Evolutionary conservation across 768 basidiomycete genomes (phyloP).

Genomic region (Trametes villosa): DNA sequence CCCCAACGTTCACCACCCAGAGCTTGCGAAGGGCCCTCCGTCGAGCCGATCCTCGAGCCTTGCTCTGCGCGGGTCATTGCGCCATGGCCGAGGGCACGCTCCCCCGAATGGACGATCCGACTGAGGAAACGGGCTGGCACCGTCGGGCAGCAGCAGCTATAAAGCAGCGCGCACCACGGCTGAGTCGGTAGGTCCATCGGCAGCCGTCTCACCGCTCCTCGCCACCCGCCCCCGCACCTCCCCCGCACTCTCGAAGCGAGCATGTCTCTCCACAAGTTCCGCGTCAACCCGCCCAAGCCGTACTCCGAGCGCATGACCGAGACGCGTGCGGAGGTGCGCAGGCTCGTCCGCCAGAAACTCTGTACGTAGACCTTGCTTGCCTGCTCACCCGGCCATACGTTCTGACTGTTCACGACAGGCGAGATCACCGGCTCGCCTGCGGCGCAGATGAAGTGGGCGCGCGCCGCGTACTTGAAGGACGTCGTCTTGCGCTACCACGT

Average conservation of each 20-base stretch:
- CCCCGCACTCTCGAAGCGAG: neutral
- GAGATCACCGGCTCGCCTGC: conserved; percentile 29
- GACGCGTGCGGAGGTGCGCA: conserved; percentile 32
- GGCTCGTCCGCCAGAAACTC: conserved; percentile 29
- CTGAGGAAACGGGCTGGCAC: neutral
- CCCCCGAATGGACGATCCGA: conserved; percentile 1
- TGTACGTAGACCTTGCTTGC: conserved; percentile 20
- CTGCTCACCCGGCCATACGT: neutral
- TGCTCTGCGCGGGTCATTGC: neutral
- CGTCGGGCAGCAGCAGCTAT: conserved; percentile 4
- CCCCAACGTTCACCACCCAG: neutral
- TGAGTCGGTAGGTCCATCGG: neutral
- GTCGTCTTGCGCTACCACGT: conserved; percentile 34
- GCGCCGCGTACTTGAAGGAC: conserved; percentile 29
- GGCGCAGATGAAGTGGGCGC: conserved; percentile 33
- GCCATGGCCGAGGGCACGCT: conserved; percentile 2
- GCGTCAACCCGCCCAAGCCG: conserved; percentile 28
- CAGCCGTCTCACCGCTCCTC: neutral
- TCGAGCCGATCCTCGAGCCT: conserved; percentile 16
- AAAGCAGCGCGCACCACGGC: neutral
- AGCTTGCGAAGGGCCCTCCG: conserved; percentile 2
- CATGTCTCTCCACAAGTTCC: conserved; percentile 30
- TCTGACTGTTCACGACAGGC: conserved; percentile 17
- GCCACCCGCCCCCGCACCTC: neutral
- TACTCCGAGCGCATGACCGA: conserved; percentile 36